Base-by-base conservation (phyloP, 2,329 filamentous ascomycete species). In the Ilyonectria destructans region DNA sequence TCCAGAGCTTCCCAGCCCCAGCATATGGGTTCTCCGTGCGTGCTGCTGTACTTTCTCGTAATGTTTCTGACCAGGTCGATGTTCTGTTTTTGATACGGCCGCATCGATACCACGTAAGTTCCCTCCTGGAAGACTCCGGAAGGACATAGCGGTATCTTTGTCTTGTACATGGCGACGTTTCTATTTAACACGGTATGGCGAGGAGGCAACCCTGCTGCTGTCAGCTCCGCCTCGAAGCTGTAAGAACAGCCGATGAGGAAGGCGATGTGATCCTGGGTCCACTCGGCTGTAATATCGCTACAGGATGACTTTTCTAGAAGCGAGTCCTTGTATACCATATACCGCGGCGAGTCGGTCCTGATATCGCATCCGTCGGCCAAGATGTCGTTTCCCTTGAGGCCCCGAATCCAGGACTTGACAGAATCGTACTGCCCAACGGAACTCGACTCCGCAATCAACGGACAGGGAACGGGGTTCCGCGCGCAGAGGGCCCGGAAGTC, bases 161-260 rank as follows among this genome's bases (percentile, higher is more conserved):
- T 90, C 17, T 85, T 81, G 73, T 91, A 92, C 87, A 92, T 92
- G 13, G 89, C 81, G 2, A 91, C 87, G 66, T 88, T 88, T 33
- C 86, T 82, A 45, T 78, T 76, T 19, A 84, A 80, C 2, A 78
- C 65, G 5, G 83, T 79, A 72, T 92, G 89, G 2, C 84, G 82
- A 2, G 89, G 86, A 7, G 81, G 71, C 6, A 92, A 78, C 0
- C 86, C 87, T 0, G 86, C 85, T 0, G 74, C 77, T 0, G 78
- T 74, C 23, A 92, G 83, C 3, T 89, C 89, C 3, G 83, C 79
- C 77, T 92, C 90, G 74, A 92, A 92, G 71, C 85, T 89, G 81
- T 87, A 92, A 1, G 86, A 89, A 75, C 90, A 92, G 9, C 89
- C 90, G 68, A 92, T 87, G 51, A 92, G 77, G 74, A 90, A 92